phyloP scores from a whole-genome alignment of 2,329 filamentous ascomycete species.

The Epichloe brachyelytri region DNA sequence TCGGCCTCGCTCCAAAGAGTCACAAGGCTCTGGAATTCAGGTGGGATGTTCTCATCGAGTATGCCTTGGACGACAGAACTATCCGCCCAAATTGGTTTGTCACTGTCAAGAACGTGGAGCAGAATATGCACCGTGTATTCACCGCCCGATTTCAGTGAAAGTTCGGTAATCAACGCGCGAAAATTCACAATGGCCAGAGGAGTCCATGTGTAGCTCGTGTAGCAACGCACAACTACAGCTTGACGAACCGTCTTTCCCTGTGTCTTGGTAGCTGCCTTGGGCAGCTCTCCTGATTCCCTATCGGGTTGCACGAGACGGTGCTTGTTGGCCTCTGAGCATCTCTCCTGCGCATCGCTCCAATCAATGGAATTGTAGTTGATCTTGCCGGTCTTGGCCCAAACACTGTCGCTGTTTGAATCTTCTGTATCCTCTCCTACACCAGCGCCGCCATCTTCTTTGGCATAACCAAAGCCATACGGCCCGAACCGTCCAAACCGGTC shows the following conservation, averaged over 20 bases:
- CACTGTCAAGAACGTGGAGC: constrained; percentile 70
- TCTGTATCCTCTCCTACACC: constrained; percentile 63
- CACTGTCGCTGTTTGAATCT: constrained; percentile 47
- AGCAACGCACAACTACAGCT: constrained; percentile 68
- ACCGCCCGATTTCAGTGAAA: constrained; percentile 63
- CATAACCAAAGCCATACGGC: constrained; percentile 79
- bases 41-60: constrained; percentile 50
- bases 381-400: constrained; percentile 42
- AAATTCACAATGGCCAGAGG: constrained; percentile 68
- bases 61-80: constrained; percentile 58
- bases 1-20: constrained; percentile 77
- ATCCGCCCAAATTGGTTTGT: constrained; percentile 71
- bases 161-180: constrained; percentile 66
- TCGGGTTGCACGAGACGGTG: constrained; percentile 39
- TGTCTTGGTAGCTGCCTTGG: constrained; percentile 8
- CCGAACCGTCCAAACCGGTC: constrained; percentile 76
- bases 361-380: constrained; percentile 43
- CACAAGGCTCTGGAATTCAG: constrained; percentile 68
- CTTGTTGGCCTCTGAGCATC: constrained; percentile 47
- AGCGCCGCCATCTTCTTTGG: constrained; percentile 55
- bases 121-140: constrained; percentile 78
- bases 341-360: constrained; percentile 41
- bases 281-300: constrained; percentile 24
- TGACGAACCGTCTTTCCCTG: constrained; percentile 42
- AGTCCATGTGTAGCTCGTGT: constrained; percentile 68